These are phyloP conservation scores for Microcos paniculata DNA, from an alignment of 345 rosid species.

Conservation along the genomic window DNA sequence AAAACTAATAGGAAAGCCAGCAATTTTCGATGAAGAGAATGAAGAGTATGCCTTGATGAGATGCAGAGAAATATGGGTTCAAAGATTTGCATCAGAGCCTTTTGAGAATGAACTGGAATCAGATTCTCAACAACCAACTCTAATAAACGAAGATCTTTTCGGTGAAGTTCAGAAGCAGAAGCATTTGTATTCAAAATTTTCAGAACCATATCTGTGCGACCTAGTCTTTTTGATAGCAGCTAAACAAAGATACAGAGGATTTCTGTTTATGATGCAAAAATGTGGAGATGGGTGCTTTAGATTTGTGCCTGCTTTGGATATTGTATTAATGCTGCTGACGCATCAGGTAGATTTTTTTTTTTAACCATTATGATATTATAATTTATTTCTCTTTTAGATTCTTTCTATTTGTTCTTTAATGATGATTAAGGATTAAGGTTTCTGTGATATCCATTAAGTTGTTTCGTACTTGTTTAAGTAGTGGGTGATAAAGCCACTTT, in stretches of 20 bases:
- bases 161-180: constrained; percentile 51
- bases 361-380: not conserved
- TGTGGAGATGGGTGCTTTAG: constrained; percentile 40
- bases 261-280: constrained; percentile 51
- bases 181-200: constrained; percentile 48
- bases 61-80: constrained; percentile 62
- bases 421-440: not conserved
- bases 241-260: constrained; percentile 73
- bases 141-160: constrained; percentile 38
- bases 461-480: not conserved
- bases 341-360: constrained; percentile 55
- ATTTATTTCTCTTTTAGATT: not conserved
- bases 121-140: constrained; percentile 25
- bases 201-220: constrained; percentile 66
- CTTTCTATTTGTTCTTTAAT: not conserved
- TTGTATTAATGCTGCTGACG: constrained; percentile 75
- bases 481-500: no score
- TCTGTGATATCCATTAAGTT: not conserved
- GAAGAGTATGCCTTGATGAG: constrained; percentile 78
- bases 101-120: constrained; percentile 67
- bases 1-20: constrained; percentile 71
- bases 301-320: constrained; percentile 67
- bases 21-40: constrained; percentile 67
- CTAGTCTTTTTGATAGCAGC: constrained; percentile 69
- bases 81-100: constrained; percentile 57